Percentiles rank a stretch among this genome's conserved stretches.
phyloP scores from a whole-genome alignment of 129 eudicot species.

The Lonicera japonica region DNA sequence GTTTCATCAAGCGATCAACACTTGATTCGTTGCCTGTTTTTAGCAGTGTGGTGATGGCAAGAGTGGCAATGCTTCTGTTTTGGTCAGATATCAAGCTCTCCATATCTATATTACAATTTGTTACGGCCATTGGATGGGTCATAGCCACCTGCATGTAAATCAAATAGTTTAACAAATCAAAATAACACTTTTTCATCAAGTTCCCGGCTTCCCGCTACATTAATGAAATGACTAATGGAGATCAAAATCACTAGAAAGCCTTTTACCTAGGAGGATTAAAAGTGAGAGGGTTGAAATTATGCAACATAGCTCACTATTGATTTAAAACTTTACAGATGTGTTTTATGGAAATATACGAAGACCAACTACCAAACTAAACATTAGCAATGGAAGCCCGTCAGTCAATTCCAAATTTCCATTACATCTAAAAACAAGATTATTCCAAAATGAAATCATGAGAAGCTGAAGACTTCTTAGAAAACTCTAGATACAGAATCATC shows the following conservation, averaged over 20 bases:
- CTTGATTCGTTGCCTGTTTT: slow-evolving; percentile 98
- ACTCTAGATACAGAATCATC: not conserved
- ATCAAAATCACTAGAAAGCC: not conserved
- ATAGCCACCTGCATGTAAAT: slow-evolving; percentile 77
- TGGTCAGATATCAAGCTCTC: slow-evolving; percentile 95
- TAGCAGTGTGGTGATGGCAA: slow-evolving; percentile 88
- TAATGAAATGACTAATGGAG: not conserved
- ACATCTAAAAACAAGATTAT: too few relatives aligned
- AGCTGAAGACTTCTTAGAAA: not conserved
- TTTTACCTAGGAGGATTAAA: not conserved
- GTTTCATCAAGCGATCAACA: slow-evolving; percentile 96
- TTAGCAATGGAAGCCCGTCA: not conserved
- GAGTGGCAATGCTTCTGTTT: slow-evolving; percentile 97
- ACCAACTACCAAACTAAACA: not conserved
- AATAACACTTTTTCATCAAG: not conserved
- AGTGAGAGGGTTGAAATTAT: not conserved
- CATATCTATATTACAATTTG: slow-evolving; percentile 96
- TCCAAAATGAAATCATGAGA: not conserved
- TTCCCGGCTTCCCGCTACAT: not conserved
- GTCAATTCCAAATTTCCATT: not conserved
- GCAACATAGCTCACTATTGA: not conserved
- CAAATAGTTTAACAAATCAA: not conserved
- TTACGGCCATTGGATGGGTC: slow-evolving; percentile 96
- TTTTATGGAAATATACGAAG: not conserved
- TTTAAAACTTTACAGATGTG: not conserved